Base-by-base conservation (phyloP, 2,329 filamentous ascomycete species). In the Emericellopsis atlantica region DNA sequence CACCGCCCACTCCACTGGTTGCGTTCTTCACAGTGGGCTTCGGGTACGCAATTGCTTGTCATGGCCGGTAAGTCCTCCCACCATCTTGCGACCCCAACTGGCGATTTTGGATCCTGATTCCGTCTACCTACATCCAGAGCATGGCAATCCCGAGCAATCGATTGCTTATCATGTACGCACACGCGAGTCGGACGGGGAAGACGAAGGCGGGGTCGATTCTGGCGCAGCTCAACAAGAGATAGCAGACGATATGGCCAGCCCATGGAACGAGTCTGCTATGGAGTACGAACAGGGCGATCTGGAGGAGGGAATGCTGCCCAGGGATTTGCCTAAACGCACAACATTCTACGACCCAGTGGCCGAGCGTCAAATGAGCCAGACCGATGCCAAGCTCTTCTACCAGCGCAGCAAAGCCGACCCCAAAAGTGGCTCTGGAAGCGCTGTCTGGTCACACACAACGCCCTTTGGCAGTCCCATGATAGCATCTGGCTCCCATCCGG, bases 331-430 rank as follows among this genome's bases (percentile, higher is more conserved):
- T 29, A 71, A 71, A 45, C 81, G 81, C 56, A 95, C 88, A 8
- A 85, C 89, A 16, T 93, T 88, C 56, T 95, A 94, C 64, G 89
- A 95, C 60, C 87, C 90, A 54, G 82, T 90, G 40, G 84, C 86
- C 40, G 92, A 98, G 62, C 93, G 92, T 53, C 85, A 90, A 54
- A 84, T 95, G 79, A 93, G 83, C 54, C 88, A 95, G 59, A 81
- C 85, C 22, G 92, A 98, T 58, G 86, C 90, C 44, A 96, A 95
- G 61, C 74, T 95, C 46, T 94, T 96, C 65, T 98, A 95, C 60
- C 90, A 95, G 64, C 75, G 85, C 49, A 88, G 86, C 60, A 84
- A 88, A 59, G 54, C 53, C 49, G 69, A 58, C 51, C 49, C 48
- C 39, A 54, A 51, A 43, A 59, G 49, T 44, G 58, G 51, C 43